Evolutionary conservation across 2,329 filamentous ascomycete genomes (phyloP), one percentile per base, ranked within the genome.

Genomic region (Trichoderma cornu-damae): DNA sequence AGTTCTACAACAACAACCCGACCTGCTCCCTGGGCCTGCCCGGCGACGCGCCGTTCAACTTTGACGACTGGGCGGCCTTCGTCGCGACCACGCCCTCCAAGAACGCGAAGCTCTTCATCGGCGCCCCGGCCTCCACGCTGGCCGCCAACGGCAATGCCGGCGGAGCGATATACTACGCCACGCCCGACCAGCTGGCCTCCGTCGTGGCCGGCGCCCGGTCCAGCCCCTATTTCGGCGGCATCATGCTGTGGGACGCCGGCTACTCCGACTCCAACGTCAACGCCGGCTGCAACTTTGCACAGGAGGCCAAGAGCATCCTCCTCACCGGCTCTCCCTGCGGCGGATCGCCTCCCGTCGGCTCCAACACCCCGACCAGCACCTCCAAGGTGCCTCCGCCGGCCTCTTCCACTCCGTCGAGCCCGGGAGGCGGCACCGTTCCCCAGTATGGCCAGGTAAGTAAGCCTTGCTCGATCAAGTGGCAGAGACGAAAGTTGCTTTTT

Each of bases 1-100:
- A 78, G 63, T 78, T 77, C 65, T 78, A 78, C 67, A 78, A 78
- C 66, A 78, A 78, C 63, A 66, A 67, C 0, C 32, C 32, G 2
- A 28, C 32, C 3, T 59, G 57, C 38, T 55, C 57, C 20, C 52
- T 59, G 7, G 51, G 51, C 9, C 26, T 51, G 0, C 47, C 47
- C 4, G 53, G 53, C 16, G 66, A 69, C n/a, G 61, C 61, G 2
- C 63, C 64, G 22, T 68, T 73, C 65, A 74, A 70, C 34, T 74
- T 68, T 61, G 61, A 69, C 32, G 60, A 61, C 37, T 73, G 71
- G 71, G 63, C 60, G 48, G 42, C 35, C 1, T 67, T 64, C 46
- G 48, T 72, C 53, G 30, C 55, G 1, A 66, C 65, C 8, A 58
- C 63, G 7, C 60, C 63, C 20, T 70, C 67, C 59, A 59, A 61